These are phyloP conservation scores for Marasmius tenuissimus DNA, from an alignment of 1,284 basidiomycete species.

Conservation along the genomic window DNA sequence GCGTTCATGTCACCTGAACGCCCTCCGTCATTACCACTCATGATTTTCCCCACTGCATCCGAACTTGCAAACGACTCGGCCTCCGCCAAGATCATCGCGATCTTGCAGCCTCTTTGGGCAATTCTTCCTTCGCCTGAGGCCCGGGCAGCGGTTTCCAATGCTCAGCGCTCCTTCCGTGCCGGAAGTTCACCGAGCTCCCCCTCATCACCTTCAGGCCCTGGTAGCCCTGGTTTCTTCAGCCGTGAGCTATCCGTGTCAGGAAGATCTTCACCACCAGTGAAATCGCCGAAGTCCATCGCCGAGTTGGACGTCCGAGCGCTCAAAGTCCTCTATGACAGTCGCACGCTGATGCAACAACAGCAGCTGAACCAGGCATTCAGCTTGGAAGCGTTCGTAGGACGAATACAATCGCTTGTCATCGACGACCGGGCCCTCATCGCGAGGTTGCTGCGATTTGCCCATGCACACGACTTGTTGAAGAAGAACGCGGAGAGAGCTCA, in stretches of 20 bases:
- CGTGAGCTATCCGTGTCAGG: neutral
- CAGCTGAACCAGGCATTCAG: constrained; percentile 42
- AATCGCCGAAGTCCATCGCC: constrained; percentile 54
- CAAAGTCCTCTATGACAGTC: constrained; percentile 67
- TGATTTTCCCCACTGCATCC: constrained; percentile 27
- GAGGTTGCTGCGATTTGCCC: constrained; percentile 77
- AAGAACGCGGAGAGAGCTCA: constrained; percentile 88
- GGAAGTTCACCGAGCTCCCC: constrained; percentile 34
- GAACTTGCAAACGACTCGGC: constrained; percentile 53
- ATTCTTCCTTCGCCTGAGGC: constrained; percentile 78
- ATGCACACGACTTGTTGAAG: constrained; percentile 85
- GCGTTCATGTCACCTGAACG: constrained; percentile 4
- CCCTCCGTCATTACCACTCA: constrained; percentile 6
- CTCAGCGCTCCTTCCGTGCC: constrained; percentile 42
- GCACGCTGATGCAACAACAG: constrained; percentile 36
- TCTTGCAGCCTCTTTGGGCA: constrained; percentile 76
- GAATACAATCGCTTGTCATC: constrained; percentile 75
- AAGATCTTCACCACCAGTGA: neutral
- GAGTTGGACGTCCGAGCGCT: constrained; percentile 79
- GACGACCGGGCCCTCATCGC: constrained; percentile 85
- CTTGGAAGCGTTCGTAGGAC: constrained; percentile 71
- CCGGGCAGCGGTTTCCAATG: constrained; percentile 64
- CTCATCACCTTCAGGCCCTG: constrained; percentile 36
- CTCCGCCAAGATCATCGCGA: constrained; percentile 47
- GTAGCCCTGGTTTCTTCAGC: constrained; percentile 31